These are phyloP conservation scores for Trichophyton simii DNA, from an alignment of 2,329 filamentous ascomycete species.

Conservation along the genomic window DNA sequence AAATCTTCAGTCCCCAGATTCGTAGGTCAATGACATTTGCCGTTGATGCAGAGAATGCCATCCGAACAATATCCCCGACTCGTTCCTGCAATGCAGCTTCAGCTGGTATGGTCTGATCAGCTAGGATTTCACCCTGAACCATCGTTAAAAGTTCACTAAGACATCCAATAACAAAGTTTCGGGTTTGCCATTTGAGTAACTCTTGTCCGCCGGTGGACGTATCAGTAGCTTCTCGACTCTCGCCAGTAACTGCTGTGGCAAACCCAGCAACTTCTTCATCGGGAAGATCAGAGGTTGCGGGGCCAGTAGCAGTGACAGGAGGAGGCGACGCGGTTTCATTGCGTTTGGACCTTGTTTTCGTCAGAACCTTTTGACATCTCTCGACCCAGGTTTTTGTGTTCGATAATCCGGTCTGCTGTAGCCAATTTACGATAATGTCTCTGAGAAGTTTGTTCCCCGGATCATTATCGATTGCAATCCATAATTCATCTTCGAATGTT, in stretches of 20 bases:
- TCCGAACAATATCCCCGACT: conserved; percentile 84
- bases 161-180: conserved; percentile 84
- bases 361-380: conserved; percentile 75
- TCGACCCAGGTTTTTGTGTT: conserved; percentile 80
- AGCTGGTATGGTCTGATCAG: conserved; percentile 65
- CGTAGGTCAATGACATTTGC: conserved; percentile 81
- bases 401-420: conserved; percentile 71
- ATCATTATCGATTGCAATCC: conserved; percentile 70
- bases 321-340: conserved; percentile 33
- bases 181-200: conserved; percentile 85
- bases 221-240: conserved; percentile 43
- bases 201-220: conserved; percentile 57
- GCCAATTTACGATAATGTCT: conserved; percentile 83
- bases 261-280: conserved; percentile 97
- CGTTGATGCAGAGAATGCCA: conserved; percentile 95
- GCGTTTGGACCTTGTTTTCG: conserved; percentile 63
- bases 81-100: conserved; percentile 67
- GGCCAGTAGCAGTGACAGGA: conserved; percentile 27
- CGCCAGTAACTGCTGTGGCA: conserved; percentile 57
- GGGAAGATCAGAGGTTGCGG: conserved; percentile 59
- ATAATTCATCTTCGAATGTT: conserved; percentile 80
- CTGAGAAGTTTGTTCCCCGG: conserved; percentile 68
- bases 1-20: conserved; percentile 83
- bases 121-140: conserved; percentile 64
- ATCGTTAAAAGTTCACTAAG: conserved; percentile 70